These are phyloP conservation scores for Neofusicoccum cordaticola DNA, from an alignment of 2,329 filamentous ascomycete genomes.

Conservation along the genomic window DNA sequence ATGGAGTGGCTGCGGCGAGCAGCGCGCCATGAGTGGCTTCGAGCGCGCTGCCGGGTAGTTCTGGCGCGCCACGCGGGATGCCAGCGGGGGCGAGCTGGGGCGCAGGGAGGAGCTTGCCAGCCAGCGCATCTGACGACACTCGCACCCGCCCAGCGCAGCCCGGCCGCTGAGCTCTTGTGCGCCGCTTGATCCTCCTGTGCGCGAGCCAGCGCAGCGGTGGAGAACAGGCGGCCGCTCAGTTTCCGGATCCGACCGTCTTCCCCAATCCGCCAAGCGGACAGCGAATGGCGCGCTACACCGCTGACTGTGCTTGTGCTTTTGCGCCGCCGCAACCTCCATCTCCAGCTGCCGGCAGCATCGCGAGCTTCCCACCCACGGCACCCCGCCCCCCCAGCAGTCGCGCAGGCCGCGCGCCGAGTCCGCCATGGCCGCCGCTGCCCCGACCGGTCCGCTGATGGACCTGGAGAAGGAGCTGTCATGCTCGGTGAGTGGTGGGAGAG, in stretches of 20 bases:
- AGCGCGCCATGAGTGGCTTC: neutral
- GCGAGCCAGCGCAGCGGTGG: neutral
- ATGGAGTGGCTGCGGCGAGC: neutral
- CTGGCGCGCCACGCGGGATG: neutral
- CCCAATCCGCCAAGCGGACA: constrained; percentile 7
- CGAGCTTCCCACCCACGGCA: neutral
- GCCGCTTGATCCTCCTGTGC: constrained; percentile 2
- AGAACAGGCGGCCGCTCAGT: neutral
- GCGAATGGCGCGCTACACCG: constrained; percentile 13
- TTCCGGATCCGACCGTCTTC: neutral
- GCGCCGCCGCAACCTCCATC: neutral
- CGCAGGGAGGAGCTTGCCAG: neutral
- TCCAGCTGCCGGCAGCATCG: constrained; percentile 5
- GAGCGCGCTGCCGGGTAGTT: neutral
- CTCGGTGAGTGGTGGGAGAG: constrained; percentile 65
- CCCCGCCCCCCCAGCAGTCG: neutral
- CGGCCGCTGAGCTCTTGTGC: neutral
- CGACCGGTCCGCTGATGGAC: constrained; percentile 44
- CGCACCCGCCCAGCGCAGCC: neutral
- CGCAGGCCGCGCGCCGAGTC: constrained; percentile 1
- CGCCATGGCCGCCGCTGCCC: neutral
- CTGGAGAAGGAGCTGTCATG: constrained; percentile 93
- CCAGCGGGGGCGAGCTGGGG: neutral
- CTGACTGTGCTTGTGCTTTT: constrained; percentile 11
- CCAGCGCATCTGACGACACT: constrained; percentile 4